Evolutionary conservation across 2,329 filamentous ascomycete species (phyloP).

Genomic region (Fusarium longipes): DNA sequence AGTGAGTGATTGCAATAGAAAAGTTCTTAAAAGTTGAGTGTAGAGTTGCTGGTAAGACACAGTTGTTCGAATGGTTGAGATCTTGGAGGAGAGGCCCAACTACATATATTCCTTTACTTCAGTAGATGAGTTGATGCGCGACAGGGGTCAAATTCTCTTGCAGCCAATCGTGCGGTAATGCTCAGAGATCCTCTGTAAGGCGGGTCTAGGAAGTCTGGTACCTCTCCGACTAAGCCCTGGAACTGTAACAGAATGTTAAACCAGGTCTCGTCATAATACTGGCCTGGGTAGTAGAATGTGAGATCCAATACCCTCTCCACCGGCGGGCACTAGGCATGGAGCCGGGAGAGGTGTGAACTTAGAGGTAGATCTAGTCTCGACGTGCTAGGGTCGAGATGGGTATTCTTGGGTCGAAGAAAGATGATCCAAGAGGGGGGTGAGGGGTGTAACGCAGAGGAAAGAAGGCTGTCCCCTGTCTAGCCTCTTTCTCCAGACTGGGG

Average conservation of each 20-base stretch:
- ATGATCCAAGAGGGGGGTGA: conserved; percentile 45
- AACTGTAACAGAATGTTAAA: conserved; percentile 43
- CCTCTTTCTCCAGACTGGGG: conserved; percentile 27
- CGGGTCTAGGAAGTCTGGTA: conserved; percentile 39
- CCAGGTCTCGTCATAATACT: conserved; percentile 47
- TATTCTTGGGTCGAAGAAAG: conserved; percentile 39
- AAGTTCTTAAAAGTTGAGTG: conserved; percentile 30
- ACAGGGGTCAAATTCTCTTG: conserved; percentile 46
- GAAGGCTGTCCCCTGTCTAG: conserved; percentile 42
- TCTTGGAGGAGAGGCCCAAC: conserved; percentile 44
- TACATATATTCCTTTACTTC: conserved; percentile 46
- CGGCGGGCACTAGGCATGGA: conserved; percentile 27
- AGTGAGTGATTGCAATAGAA: conserved; percentile 30
- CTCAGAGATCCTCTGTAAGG: conserved; percentile 47
- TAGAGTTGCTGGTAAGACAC: conserved; percentile 41
- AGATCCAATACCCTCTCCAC: conserved; percentile 41
- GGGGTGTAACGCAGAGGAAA: conserved; percentile 32
- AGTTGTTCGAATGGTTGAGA: conserved; percentile 37
- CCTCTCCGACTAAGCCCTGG: conserved; percentile 42
- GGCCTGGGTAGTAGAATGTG: conserved; percentile 34
- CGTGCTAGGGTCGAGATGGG: conserved; percentile 37
- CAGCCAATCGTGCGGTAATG: conserved; percentile 50
- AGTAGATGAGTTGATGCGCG: conserved; percentile 44
- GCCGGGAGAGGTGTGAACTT: conserved; percentile 28
- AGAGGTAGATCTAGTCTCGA: conserved; percentile 34